Base-by-base conservation (phyloP, 306 rosid species). In the Clitoria ternatea region DNA sequence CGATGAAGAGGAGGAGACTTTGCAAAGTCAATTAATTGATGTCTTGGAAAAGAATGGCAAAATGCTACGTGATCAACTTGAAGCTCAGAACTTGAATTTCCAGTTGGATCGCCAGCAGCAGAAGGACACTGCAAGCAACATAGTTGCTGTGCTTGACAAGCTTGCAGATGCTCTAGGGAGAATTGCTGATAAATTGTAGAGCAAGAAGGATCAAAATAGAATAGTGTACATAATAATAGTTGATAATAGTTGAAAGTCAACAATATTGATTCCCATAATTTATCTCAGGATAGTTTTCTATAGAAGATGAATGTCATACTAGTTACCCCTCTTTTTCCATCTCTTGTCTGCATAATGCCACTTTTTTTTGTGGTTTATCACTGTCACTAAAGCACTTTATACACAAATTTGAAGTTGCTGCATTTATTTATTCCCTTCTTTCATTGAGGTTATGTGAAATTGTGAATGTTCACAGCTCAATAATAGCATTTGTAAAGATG, bases 111-210 rank as follows among this genome's bases (percentile, higher is more conserved):
- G 92, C 10, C 95, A 91, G 76, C 99, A 89, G 82, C 87, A 92
- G 83, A 94, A 84, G 63, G 85, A 81, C 76, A 87, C 90, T 53
- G 83, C 89, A 2, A 86, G 81, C 61, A 84, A 75, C 78, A 61
- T 94, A 45, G 86, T 94, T 65, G 81, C 89, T 45, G 99, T 94
- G n/a, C 96, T 94, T 39, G 87, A 89, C 73, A 94, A 89, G 88
- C 89, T 94, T 55, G 99, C 99, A 49, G 92, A 86, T 74, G 97
- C 99, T 52, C 75, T 91, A 64, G 89, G 92, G 24, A 83, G 96
- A 81, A 95, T 95, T 74, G 97, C 98, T 22, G 98, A 94, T 76
- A 94, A 89, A 84, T 73, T 85, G 79, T 94, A 89, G 84, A 65
- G 74, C 62, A 66, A 65, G 40, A 30, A 77, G 60, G 65, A 19